These are phyloP conservation scores for Dipodascus albidus DNA, from an alignment of 805 yeast genomes.

Conservation along the genomic window DNA sequence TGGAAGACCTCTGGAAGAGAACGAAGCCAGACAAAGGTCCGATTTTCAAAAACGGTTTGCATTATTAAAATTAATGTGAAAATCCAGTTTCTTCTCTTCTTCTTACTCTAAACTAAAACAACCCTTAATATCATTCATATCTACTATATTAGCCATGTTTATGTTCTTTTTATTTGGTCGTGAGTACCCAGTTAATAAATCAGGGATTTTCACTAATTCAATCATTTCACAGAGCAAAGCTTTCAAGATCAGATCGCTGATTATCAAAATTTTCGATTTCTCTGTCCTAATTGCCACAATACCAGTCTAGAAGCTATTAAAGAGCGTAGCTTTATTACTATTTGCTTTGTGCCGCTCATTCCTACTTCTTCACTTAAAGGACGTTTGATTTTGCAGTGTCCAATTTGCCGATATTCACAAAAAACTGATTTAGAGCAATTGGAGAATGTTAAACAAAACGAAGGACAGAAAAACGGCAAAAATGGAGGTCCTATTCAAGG, in stretches of 20 bases:
- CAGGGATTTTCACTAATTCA: not conserved
- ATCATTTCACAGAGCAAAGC: not conserved
- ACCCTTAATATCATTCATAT: too few species aligned
- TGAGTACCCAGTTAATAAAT: not conserved
- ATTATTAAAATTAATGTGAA: too few species aligned
- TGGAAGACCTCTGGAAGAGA: too few species aligned
- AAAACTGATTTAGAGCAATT: not conserved
- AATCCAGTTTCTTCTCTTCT: too few species aligned
- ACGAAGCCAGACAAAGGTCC: too few species aligned
- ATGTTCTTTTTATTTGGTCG: not conserved
- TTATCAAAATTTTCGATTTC: not conserved
- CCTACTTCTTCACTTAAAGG: conserved; percentile 12
- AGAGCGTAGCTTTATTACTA: conserved; percentile 22
- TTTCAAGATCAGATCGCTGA: not conserved
- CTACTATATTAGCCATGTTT: too few species aligned
- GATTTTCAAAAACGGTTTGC: too few species aligned
- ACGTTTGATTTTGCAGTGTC: not conserved
- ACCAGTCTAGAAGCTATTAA: conserved; percentile 14
- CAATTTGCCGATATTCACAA: not conserved
- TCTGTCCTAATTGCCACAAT: conserved; percentile 10
- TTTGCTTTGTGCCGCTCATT: conserved; percentile 22
- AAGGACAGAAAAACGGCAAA: not conserved
- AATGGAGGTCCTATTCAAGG: not conserved
- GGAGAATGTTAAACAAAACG: not conserved
- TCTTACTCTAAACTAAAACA: too few species aligned